Base-by-base conservation (phyloP, 306 rosid genomes). In the Arachis stenosperma region DNA sequence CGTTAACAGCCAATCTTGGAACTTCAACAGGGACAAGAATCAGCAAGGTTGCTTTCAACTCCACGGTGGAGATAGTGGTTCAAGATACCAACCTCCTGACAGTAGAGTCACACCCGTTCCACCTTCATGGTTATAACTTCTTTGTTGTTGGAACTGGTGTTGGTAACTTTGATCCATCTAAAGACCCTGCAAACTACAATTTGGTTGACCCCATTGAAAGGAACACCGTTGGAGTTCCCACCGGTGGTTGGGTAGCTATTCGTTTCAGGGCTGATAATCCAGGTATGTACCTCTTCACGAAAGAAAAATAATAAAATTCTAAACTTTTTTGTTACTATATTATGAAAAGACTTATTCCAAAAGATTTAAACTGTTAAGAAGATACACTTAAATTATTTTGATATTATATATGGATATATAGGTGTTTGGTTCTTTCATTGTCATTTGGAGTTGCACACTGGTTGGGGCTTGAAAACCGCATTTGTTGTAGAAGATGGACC, bases 351-450 rank as follows among this genome's bases (percentile, higher is more conserved):
- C 27, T 22, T 22, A 22, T 22, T 22, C 27, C 27, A 22, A 22
- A 22, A 22, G 27, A 22, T 22, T 22, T 22, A 22, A 22, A 22
- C 27, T 22, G 27, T 22, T 22, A 22, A 22, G 27, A 22, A 22
- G 27, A 22, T 22, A 22, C 27, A 22, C 27, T 1, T 1, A 22
- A 22, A 22, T 22, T 22, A 22, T 22, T 22, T 22, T 22, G 27
- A 22, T 22, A 22, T 22, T 22, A 22, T 22, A 22, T 22, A 22
- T 22, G 27, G 27, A 22, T 22, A 22, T 22, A 22, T 22, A 92
- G 97, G 96, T 69, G 98, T 92, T 71, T 92, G 98, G 98, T 92
- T 92, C 75, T 70, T 92, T 82, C 98, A 92, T 71, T 89, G 98
- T 71, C 98, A 89, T 78, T 76, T 92, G 73, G 98, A 92, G 86